phyloP scores from a whole-genome alignment of 116 monocot species.

The Phalaenopsis hybrid region DNA sequence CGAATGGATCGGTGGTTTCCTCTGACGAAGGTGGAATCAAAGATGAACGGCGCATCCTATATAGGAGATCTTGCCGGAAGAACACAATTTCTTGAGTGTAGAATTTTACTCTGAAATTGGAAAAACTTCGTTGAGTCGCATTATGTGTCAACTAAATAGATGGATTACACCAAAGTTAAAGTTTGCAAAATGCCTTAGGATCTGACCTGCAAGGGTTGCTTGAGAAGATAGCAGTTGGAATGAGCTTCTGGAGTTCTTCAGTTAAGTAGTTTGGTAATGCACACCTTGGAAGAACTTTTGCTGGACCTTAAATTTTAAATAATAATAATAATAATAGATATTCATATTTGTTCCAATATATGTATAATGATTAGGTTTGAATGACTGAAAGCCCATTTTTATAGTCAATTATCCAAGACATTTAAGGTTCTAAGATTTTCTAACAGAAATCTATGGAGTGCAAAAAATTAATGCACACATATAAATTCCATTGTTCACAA shows the following conservation, averaged over 20 bases:
- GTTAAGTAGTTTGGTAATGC: slow-evolving; percentile 85
- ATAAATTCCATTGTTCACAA: neutral
- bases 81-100: slow-evolving; percentile 95
- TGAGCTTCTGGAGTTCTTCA: slow-evolving; percentile 73
- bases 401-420: neutral
- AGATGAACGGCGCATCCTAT: slow-evolving; percentile 76
- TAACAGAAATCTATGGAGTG: neutral
- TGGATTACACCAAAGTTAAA: neutral
- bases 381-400: neutral
- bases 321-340: neutral
- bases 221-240: slow-evolving; percentile 79
- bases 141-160: too few relatives aligned
- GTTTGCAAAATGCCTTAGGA: neutral
- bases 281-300: slow-evolving; percentile 82
- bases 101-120: slow-evolving; percentile 65
- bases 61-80: slow-evolving; percentile 86
- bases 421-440: neutral
- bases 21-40: slow-evolving; percentile 78
- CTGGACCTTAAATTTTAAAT: slow-evolving; percentile 69
- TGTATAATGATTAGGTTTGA: neutral
- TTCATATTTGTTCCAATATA: neutral
- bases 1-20: slow-evolving; percentile 87
- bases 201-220: slow-evolving; percentile 97
- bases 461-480: neutral
- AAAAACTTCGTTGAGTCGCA: neutral